These are phyloP conservation scores for Alloteropsis angusta DNA, from an alignment of 202 grass and related monocot species.

Conservation along the genomic window DNA sequence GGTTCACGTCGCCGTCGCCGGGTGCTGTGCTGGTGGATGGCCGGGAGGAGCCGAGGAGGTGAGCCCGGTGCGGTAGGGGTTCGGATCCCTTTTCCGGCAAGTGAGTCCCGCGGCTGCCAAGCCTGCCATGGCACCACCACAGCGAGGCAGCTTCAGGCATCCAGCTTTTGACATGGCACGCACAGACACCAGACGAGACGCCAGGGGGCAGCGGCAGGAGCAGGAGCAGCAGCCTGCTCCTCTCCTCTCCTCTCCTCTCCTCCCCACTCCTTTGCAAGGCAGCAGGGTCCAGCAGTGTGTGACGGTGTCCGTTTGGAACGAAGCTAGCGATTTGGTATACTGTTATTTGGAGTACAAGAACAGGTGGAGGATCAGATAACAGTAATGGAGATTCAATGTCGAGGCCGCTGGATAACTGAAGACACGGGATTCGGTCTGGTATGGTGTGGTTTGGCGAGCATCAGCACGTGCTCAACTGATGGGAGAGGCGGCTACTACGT, in stretches of 20 bases:
- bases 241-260: background rate
- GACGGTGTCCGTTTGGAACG: background rate
- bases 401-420: slow-evolving; percentile 2
- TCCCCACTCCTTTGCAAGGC: background rate
- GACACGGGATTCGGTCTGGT: background rate
- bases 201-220: background rate
- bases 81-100: background rate
- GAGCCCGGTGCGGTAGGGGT: background rate
- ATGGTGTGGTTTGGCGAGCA: background rate
- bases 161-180: slow-evolving; percentile 7
- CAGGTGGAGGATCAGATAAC: background rate
- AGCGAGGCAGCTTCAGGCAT: background rate
- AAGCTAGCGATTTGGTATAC: background rate
- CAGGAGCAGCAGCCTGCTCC: background rate
- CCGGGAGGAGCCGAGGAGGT: background rate
- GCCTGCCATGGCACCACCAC: background rate
- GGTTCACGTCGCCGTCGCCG: background rate
- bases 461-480: background rate
- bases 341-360: too few relatives aligned
- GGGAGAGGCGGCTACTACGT: background rate
- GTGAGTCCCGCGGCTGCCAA: background rate
- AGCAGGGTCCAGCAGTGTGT: too few relatives aligned
- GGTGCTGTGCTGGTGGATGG: background rate
- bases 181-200: background rate
- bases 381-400: background rate